Evolutionary conservation across 306 rosid species (phyloP).

Genomic region (Cucurbita maxima): DNA sequence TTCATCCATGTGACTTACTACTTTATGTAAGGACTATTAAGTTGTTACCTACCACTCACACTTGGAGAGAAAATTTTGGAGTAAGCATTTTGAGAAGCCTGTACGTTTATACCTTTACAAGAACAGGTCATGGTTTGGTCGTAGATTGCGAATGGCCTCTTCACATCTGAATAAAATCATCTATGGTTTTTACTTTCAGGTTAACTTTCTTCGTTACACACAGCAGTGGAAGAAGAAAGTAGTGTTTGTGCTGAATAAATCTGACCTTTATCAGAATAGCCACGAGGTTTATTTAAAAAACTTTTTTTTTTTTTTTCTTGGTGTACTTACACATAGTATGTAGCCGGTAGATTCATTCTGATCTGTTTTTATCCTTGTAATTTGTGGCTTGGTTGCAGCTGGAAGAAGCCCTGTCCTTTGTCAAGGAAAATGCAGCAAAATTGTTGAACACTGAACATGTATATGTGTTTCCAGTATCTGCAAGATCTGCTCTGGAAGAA

Average conservation of each 20-base stretch:
- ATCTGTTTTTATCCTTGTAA: background rate
- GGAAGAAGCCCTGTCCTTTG: conserved; percentile 70
- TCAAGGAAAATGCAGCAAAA: conserved; percentile 59
- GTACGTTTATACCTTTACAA: background rate
- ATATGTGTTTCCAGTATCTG: conserved; percentile 75
- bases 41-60: background rate
- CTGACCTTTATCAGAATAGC: conserved; percentile 67
- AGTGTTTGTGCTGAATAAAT: conserved; percentile 82
- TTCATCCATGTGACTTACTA: background rate
- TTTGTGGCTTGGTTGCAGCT: conserved; percentile 50
- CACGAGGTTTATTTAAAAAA: conserved; percentile 38
- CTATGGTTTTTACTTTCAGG: conserved; percentile 32
- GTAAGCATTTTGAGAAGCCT: background rate
- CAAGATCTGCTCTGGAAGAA: conserved; percentile 77
- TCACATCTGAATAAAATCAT: background rate
- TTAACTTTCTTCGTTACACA: conserved; percentile 75
- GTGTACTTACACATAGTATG: conserved; percentile 1
- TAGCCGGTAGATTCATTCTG: background rate
- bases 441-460: conserved; percentile 62
- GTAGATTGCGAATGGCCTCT: background rate
- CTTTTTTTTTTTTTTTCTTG: background rate
- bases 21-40: background rate
- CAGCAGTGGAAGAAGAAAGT: conserved; percentile 99
- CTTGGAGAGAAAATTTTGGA: background rate
- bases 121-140: background rate